Conservation (phyloP, 148 eudicot species). For the Rhododendron vialii region DNA sequence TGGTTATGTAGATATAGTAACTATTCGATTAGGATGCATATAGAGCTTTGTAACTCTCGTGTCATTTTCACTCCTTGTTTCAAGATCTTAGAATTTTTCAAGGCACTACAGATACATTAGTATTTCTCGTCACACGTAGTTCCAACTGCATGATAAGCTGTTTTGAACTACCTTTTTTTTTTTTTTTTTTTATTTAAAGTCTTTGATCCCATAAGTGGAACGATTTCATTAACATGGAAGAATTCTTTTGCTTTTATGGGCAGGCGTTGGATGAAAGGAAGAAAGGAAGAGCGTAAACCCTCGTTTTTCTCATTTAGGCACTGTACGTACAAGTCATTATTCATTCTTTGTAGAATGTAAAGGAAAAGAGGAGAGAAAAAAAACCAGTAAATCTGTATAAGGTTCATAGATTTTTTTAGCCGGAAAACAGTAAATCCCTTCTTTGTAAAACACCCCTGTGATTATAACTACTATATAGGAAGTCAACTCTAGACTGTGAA, state of each 20-base stretch:
- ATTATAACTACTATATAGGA: no score
- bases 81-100: not conserved
- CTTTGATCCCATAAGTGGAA: not conserved
- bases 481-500: not conserved
- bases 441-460: no score
- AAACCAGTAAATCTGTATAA: not conserved
- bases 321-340: conserved; percentile 8
- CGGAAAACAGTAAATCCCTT: not conserved
- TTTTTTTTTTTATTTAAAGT: not conserved
- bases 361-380: not conserved
- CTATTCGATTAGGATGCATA: not conserved
- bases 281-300: no score
- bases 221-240: not conserved
- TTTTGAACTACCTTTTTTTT: not conserved
- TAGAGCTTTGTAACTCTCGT: not conserved
- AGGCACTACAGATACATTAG: not conserved
- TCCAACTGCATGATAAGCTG: not conserved
- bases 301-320: not conserved
- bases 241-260: not conserved
- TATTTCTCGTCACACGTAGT: not conserved
- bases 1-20: no score
- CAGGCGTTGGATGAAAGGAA: no score
- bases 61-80: not conserved
- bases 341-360: conserved; percentile 18
- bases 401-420: not conserved